phyloP scores from a whole-genome alignment of 371 early-diverging fungal species.

The Apophysomyces trapeziformis region DNA sequence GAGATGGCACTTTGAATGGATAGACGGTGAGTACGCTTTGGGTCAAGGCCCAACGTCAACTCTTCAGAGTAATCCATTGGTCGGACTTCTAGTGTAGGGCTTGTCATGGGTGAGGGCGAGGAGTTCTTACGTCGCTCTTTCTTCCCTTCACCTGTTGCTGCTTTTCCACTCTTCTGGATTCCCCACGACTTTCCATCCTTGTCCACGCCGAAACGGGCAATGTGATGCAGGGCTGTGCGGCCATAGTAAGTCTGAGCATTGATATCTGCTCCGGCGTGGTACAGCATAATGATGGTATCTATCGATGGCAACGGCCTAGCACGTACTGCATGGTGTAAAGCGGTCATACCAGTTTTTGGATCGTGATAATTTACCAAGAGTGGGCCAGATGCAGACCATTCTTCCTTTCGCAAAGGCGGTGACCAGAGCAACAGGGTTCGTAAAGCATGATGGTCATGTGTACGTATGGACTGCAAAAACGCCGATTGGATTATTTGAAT shows the following conservation, averaged over 20 bases:
- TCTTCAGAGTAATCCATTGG: not conserved
- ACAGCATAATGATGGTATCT: constrained; percentile 64
- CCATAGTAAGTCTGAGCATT: constrained; percentile 68
- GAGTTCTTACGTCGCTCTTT: constrained; percentile 19
- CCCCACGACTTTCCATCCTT: constrained; percentile 51
- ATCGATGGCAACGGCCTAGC: constrained; percentile 62
- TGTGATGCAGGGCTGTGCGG: constrained; percentile 67
- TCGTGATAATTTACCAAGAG: constrained; percentile 65
- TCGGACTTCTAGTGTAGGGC: constrained; percentile 1
- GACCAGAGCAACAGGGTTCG: constrained; percentile 58
- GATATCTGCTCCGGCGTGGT: constrained; percentile 70
- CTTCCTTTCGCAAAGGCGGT: constrained; percentile 35
- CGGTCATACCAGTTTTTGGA: constrained; percentile 65
- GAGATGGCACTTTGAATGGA: constrained; percentile 22
- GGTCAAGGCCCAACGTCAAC: not conserved
- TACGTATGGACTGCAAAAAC: constrained; percentile 62
- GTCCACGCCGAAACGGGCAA: constrained; percentile 59
- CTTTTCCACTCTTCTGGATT: constrained; percentile 42
- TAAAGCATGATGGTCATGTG: constrained; percentile 61
- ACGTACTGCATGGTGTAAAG: constrained; percentile 69
- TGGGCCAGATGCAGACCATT: constrained; percentile 31
- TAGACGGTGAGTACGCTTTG: constrained; percentile 13
- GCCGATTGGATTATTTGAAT: constrained; percentile 52
- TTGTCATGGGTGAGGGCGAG: constrained; percentile 14
- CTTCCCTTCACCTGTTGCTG: constrained; percentile 4